Evolutionary conservation across 352 stramenopile species (phyloP), one percentile per base, ranked within the genome.

Genomic region (Globisporangium apiculatum): DNA sequence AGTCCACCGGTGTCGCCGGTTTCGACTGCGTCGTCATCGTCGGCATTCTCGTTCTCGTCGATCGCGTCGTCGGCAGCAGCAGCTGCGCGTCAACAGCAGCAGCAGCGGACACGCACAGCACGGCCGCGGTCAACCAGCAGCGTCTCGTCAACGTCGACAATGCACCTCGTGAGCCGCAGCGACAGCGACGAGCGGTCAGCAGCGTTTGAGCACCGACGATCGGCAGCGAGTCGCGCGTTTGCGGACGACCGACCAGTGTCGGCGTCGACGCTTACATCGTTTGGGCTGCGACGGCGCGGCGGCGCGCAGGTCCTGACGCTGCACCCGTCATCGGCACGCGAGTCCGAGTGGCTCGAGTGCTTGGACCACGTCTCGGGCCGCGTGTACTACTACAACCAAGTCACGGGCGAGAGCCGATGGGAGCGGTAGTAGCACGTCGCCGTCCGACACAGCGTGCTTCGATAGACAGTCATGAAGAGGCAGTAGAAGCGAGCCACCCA

Each of bases 361-460:
- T 67, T 83, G 42, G 81, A 93, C 60, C 60, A 76, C 36, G 53
- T 62, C 31, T 76, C 67, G 4, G 73, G 77, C 24, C 82, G 67
- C 35, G 58, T 63, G 14, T 91, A 93, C 51, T 85, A 81, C 68
- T 90, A 90, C 66, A 90, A 87, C 62, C 78, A 84, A 41, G 64
- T 64, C 61, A 91, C 77, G 31, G 81, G 77, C 7, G 81, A 93
- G 68, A 89, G 80, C 58, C 66, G 70, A 51, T 93, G 80, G 80
- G 72, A 82, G 55, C 59, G 53, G 51, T 65, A 55, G 46, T 47
- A 12, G 11, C 40, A 12, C 40, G 40, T 8, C 40, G 40, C 7
- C 40, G 40, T 14, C 11, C 40, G 40, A 8, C 40, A 43, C 7
- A 12, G 40, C 40, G 11, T 43, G 40, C 24, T 31, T 43, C 7